These are phyloP conservation scores for Galeopsis tetrahit DNA, from an alignment of 257 asterid species.

Conservation along the genomic window DNA sequence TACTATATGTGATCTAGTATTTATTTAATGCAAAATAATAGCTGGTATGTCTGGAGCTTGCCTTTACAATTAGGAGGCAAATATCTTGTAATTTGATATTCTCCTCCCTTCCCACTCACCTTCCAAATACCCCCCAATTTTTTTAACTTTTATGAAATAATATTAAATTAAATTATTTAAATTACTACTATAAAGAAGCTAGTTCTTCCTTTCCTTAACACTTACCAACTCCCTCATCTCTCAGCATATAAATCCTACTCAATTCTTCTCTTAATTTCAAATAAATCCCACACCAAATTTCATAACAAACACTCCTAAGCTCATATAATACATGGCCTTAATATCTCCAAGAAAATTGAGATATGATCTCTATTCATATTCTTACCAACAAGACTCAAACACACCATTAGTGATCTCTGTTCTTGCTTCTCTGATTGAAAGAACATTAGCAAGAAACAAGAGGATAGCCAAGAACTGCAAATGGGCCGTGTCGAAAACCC, in stretches of 20 bases:
- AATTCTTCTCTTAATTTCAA: conserved; percentile 1
- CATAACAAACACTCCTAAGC: conserved; percentile 10
- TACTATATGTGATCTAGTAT: conserved; percentile 35
- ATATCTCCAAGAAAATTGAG: conserved; percentile 87
- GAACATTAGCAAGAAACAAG: conserved; percentile 72
- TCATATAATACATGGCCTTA: conserved; percentile 51
- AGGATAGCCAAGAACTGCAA: conserved; percentile 59
- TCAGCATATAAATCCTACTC: conserved; percentile 34
- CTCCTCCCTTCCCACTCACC: conserved; percentile 60
- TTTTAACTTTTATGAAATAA: not conserved
- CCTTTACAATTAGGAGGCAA: conserved; percentile 67
- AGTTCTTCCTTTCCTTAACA: conserved; percentile 32
- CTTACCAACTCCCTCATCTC: conserved; percentile 32
- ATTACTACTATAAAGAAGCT: conserved; percentile 27
- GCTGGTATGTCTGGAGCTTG: conserved; percentile 76
- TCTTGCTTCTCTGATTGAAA: conserved; percentile 83
- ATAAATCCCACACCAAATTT: conserved; percentile 24
- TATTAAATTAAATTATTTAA: not conserved
- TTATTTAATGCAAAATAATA: conserved; percentile 45
- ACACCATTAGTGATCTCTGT: conserved; percentile 88
- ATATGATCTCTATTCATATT: conserved; percentile 67
- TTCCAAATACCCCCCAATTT: conserved; percentile 47
- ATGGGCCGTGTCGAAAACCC: conserved; percentile 43
- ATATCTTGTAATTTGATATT: conserved; percentile 67
- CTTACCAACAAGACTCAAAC: conserved; percentile 55